Conservation (phyloP, 1,284 basidiomycete species). For the Apiotrichum siamense region DNA sequence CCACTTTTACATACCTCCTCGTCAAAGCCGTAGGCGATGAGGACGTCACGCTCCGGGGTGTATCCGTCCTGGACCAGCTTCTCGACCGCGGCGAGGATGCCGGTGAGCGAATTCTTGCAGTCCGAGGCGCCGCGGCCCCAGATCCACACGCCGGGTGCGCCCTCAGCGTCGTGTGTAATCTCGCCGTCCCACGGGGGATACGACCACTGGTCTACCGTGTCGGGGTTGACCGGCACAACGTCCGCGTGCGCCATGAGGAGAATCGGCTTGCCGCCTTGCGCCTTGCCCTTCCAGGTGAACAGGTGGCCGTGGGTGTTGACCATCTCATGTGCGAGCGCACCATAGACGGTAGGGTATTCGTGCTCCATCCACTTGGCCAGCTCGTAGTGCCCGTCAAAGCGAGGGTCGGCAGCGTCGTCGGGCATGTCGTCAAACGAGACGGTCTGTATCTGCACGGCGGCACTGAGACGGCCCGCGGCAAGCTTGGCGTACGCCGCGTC, state of each 20-base stretch:
- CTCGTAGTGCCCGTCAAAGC: conserved; percentile 39
- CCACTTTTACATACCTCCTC: conserved; percentile 47
- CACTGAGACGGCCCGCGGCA: conserved; percentile 34
- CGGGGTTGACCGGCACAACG: conserved; percentile 52
- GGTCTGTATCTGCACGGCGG: conserved; percentile 43
- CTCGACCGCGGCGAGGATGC: conserved; percentile 50
- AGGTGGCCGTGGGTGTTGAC: conserved; percentile 48
- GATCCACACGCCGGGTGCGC: conserved; percentile 47
- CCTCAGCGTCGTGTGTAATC: conserved; percentile 42
- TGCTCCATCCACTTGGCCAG: conserved; percentile 44
- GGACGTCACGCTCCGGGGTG: conserved; percentile 48
- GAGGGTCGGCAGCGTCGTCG: conserved; percentile 32
- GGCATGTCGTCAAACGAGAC: conserved; percentile 47
- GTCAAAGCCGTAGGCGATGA: conserved; percentile 53
- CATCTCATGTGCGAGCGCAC: conserved; percentile 40
- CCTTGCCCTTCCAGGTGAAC: conserved; percentile 45
- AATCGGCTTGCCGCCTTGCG: conserved; percentile 44
- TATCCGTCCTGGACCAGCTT: conserved; percentile 49
- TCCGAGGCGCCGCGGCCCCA: conserved; percentile 53
- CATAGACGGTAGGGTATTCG: conserved; percentile 44
- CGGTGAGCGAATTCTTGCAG: conserved; percentile 50
- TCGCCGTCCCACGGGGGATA: conserved; percentile 51
- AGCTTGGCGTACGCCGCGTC: conserved; percentile 31
- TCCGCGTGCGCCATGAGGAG: conserved; percentile 51
- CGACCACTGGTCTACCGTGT: conserved; percentile 51